These are phyloP conservation scores for Colletotrichum nymphaeae DNA, from an alignment of 2,329 filamentous ascomycete species.

Conservation along the genomic window DNA sequence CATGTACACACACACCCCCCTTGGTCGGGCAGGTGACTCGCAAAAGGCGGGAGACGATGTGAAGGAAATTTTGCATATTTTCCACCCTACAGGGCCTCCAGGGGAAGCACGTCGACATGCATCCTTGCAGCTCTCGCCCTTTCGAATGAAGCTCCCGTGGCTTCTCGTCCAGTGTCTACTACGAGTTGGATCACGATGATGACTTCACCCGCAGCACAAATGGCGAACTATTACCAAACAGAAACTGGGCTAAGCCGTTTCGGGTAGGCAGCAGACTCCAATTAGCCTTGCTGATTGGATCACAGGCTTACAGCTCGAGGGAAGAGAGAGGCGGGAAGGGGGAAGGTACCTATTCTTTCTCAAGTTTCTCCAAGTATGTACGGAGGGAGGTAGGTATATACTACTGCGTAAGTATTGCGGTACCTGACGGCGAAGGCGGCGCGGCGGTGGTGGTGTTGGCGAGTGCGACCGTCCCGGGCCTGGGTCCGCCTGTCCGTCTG, in stretches of 20 bases:
- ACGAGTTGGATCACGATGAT: conserved; percentile 36
- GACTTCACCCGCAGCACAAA: conserved; percentile 35
- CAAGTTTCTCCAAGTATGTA: neutral
- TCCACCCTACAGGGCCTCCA: conserved; percentile 8
- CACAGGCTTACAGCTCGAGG: neutral
- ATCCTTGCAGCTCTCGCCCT: conserved; percentile 28
- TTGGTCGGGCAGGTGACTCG: conserved; percentile 26
- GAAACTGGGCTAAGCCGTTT: conserved; percentile 23
- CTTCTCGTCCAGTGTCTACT: conserved; percentile 2
- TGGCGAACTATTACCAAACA: conserved; percentile 36
- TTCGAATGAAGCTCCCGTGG: conserved; percentile 18
- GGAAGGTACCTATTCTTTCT: neutral
- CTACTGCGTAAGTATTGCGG: neutral
- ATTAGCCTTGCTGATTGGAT: conserved; percentile 23
- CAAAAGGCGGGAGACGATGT: conserved; percentile 9
- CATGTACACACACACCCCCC: conserved; percentile 4
- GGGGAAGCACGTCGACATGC: conserved; percentile 22
- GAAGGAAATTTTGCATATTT: conserved; percentile 10
- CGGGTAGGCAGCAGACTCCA: conserved; percentile 10
- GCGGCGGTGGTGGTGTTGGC: neutral
- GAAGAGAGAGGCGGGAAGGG: neutral
- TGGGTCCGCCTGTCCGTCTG: neutral
- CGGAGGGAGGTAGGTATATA: too few relatives aligned
- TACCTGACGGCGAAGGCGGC: neutral
- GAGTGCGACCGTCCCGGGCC: neutral